These are phyloP conservation scores for Fusarium papillatum DNA, from an alignment of 2,329 filamentous ascomycete genomes.

Conservation along the genomic window DNA sequence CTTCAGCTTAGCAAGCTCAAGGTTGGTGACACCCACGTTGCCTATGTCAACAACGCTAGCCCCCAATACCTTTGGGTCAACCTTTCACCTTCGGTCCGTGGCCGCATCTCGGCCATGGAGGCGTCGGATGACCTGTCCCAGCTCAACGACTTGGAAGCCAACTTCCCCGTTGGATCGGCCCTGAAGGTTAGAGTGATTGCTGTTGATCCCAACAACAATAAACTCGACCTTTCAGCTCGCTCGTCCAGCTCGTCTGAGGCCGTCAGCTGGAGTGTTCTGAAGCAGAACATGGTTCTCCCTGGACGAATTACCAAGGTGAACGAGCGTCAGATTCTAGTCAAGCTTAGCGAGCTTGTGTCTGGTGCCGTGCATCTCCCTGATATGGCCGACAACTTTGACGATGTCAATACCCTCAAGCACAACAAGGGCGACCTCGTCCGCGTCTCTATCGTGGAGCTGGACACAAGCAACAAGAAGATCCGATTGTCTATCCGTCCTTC, in stretches of 20 bases:
- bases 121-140: conserved; percentile 88
- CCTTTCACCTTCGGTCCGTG: conserved; percentile 88
- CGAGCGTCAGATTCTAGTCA: conserved; percentile 86
- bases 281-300: conserved; percentile 84
- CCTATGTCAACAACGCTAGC: conserved; percentile 91
- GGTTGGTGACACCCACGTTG: conserved; percentile 79
- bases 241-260: conserved; percentile 62
- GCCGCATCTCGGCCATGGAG: conserved; percentile 85
- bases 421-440: conserved; percentile 89
- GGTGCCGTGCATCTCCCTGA: conserved; percentile 88
- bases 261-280: conserved; percentile 79
- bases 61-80: conserved; percentile 91
- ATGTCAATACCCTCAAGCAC: conserved; percentile 81
- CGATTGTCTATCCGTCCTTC: conserved; percentile 88
- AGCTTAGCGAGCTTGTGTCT: conserved; percentile 84
- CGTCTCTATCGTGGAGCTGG: conserved; percentile 86
- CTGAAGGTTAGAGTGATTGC: conserved; percentile 83
- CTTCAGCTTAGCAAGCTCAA: conserved; percentile 81
- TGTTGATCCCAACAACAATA: conserved; percentile 80
- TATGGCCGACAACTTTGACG: conserved; percentile 86
- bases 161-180: conserved; percentile 93
- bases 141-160: conserved; percentile 79
- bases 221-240: conserved; percentile 86
- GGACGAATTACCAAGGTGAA: conserved; percentile 88
- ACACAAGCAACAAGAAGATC: conserved; percentile 87